Conservation (phyloP, 1,139 yeast genomes). For the Eremothecium sinecaudum region DNA sequence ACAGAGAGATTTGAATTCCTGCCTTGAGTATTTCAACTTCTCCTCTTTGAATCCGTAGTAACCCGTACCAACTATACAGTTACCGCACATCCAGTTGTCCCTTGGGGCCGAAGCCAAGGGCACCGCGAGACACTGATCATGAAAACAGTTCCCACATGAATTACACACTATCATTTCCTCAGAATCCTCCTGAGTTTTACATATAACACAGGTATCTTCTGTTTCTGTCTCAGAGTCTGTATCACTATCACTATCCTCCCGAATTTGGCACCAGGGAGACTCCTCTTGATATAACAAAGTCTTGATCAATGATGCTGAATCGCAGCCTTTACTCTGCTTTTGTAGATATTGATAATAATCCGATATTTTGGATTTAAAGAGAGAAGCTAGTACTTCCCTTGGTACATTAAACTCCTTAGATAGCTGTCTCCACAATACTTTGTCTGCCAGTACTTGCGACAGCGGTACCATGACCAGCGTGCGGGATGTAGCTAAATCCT, state of each 20-base stretch:
- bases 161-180: slow-evolving; percentile 53
- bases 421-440: slow-evolving; percentile 32
- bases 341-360: slow-evolving; percentile 40
- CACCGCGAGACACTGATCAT: slow-evolving; percentile 52
- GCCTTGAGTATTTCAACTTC: slow-evolving; percentile 45
- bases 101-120: slow-evolving; percentile 43
- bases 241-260: slow-evolving; percentile 25
- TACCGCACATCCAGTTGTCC: slow-evolving; percentile 70
- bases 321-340: slow-evolving; percentile 8
- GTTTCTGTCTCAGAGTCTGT: slow-evolving; percentile 31
- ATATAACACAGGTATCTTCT: slow-evolving; percentile 43
- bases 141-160: slow-evolving; percentile 64
- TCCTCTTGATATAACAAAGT: slow-evolving; percentile 21
- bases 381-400: slow-evolving; percentile 23
- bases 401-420: slow-evolving; percentile 17
- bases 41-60: slow-evolving; percentile 85
- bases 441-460: slow-evolving; percentile 13
- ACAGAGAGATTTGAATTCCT: slow-evolving; percentile 54
- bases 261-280: slow-evolving; percentile 27
- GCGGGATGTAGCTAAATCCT: too few species aligned
- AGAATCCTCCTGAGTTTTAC: slow-evolving; percentile 45
- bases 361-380: slow-evolving; percentile 34
- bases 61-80: slow-evolving; percentile 77
- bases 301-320: slow-evolving; percentile 10
- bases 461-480: slow-evolving; percentile 4